Conservation (phyloP, 371 early-diverging fungal genomes). For the Phascolomyces articulosus region DNA sequence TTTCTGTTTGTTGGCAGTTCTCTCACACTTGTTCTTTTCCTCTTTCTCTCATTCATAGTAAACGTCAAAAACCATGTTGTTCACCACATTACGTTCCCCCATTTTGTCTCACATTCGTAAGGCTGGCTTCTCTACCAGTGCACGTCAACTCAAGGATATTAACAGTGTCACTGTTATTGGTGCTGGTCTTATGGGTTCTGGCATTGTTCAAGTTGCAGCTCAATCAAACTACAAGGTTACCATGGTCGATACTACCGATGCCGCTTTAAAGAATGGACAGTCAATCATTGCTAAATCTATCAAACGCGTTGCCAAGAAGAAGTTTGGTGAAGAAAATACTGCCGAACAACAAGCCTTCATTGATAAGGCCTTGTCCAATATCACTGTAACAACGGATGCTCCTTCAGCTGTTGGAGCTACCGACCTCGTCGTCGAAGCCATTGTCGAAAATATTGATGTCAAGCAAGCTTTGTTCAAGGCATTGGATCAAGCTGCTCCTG, state of each 20-base stretch:
- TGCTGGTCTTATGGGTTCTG: conserved; percentile 94
- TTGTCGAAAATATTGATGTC: conserved; percentile 89
- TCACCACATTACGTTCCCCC: conserved; percentile 38
- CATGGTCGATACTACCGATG: conserved; percentile 83
- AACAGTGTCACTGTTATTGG: conserved; percentile 76
- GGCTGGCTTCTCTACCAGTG: conserved; percentile 23
- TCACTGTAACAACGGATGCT: conserved; percentile 68
- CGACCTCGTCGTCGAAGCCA: conserved; percentile 92
- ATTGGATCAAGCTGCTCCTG: conserved; percentile 76
- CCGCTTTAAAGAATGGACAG: conserved; percentile 76
- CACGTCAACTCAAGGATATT: conserved; percentile 38
- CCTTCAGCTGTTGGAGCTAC: conserved; percentile 54
- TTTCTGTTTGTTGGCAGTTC: background rate
- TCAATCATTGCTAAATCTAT: conserved; percentile 82
- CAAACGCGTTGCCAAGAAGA: conserved; percentile 88
- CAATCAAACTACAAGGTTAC: conserved; percentile 81
- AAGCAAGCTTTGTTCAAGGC: conserved; percentile 82
- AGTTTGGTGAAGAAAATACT: conserved; percentile 72
- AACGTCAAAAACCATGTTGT: background rate
- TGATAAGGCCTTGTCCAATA: conserved; percentile 63
- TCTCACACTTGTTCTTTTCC: background rate
- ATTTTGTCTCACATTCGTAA: conserved; percentile 26
- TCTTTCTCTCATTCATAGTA: no score
- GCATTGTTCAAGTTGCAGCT: conserved; percentile 95
- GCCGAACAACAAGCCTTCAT: conserved; percentile 65